Evolutionary conservation across 257 asterid species (phyloP).

Genomic region (Fraxinus excelsior): DNA sequence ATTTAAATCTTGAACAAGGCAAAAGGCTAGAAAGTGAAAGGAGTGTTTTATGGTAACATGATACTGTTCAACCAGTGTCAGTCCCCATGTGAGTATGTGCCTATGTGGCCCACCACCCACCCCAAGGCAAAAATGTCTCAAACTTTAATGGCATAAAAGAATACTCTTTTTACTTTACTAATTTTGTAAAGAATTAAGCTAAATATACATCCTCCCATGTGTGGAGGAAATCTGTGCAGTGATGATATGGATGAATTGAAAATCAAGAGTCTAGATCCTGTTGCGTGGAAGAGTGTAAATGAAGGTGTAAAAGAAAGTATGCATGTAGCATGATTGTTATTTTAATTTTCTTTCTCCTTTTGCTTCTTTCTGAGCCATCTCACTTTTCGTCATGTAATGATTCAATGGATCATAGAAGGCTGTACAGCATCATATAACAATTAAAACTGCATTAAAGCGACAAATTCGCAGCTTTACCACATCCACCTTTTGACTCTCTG

Average conservation of each 20-base stretch:
- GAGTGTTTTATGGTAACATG: slow-evolving; percentile 24
- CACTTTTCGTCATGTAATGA: slow-evolving; percentile 24
- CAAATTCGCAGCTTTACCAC: neutral
- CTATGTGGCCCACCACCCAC: slow-evolving; percentile 41
- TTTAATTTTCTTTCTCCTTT: neutral
- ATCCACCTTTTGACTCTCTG: slow-evolving; percentile 11
- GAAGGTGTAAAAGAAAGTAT: no score
- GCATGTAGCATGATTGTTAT: no score
- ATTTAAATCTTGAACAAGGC: slow-evolving; percentile 13
- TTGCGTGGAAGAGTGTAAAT: no score
- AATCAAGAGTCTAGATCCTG: no score
- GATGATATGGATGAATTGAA: no score
- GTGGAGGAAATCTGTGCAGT: no score
- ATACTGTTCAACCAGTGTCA: slow-evolving; percentile 35
- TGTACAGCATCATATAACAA: slow-evolving; percentile 2
- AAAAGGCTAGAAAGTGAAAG: slow-evolving; percentile 42
- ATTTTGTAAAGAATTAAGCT: no score
- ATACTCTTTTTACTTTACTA: slow-evolving; percentile 10
- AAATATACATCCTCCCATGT: no score
- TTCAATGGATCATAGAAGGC: slow-evolving; percentile 21
- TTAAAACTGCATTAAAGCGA: slow-evolving; percentile 5
- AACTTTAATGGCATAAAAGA: slow-evolving; percentile 36
- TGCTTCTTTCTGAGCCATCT: neutral
- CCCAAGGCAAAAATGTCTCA: slow-evolving; percentile 39
- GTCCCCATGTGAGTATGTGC: slow-evolving; percentile 49